These are phyloP conservation scores for Castanea crenata DNA, from an alignment of 306 rosid species.

Conservation along the genomic window DNA sequence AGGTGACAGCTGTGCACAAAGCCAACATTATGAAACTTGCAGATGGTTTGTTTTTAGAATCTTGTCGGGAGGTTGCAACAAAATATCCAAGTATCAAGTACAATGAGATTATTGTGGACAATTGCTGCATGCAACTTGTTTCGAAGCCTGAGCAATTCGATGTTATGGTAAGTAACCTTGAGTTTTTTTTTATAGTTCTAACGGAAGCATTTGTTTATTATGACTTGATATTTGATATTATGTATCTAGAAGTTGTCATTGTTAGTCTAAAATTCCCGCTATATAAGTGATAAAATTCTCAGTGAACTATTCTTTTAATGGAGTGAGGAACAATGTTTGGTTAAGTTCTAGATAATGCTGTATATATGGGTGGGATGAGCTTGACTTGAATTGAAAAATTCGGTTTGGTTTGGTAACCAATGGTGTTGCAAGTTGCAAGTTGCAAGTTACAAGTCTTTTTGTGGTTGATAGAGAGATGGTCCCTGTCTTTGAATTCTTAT, in stretches of 20 bases:
- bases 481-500: neutral
- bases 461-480: neutral
- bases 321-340: neutral
- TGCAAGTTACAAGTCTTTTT: neutral
- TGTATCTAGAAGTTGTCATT: neutral
- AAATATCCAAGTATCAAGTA: slow-evolving; percentile 63
- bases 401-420: neutral
- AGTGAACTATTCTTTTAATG: neutral
- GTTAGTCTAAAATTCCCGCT: neutral
- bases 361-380: neutral
- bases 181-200: neutral
- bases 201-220: neutral
- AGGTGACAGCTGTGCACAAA: slow-evolving; percentile 95
- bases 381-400: neutral
- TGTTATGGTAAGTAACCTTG: slow-evolving; percentile 66
- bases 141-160: slow-evolving; percentile 95
- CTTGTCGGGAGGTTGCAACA: slow-evolving; percentile 80
- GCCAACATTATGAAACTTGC: slow-evolving; percentile 95
- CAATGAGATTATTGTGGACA: slow-evolving; percentile 83
- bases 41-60: slow-evolving; percentile 82
- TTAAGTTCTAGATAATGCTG: neutral
- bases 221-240: neutral
- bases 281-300: neutral
- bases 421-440: neutral
- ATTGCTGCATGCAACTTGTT: slow-evolving; percentile 95